Percentiles rank a stretch among this genome's conserved stretches.
Conservation (phyloP, 75 land plant genomes). For the Gnetum montanum region DNA sequence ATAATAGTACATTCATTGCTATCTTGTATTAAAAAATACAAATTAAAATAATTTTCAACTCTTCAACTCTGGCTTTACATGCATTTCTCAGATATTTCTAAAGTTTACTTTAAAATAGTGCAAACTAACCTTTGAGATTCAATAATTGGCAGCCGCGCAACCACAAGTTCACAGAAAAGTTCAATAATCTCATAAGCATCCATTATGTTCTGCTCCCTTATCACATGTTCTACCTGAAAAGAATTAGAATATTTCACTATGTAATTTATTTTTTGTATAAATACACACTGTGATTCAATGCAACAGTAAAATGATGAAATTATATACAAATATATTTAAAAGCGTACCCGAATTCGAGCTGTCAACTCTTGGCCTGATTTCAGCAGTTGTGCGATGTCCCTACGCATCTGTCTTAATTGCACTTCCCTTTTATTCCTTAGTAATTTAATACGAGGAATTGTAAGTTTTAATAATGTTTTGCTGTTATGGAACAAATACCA, state of each 20-base stretch:
- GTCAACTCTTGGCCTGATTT: slow-evolving; percentile 89
- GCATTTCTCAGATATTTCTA: too few species aligned
- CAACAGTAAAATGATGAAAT: not conserved
- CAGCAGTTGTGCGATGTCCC: slow-evolving; percentile 75
- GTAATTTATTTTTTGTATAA: too few species aligned
- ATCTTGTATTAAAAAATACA: too few species aligned
- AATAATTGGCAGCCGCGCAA: slow-evolving; percentile 73
- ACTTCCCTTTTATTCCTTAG: slow-evolving; percentile 75
- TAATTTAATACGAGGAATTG: slow-evolving; percentile 53
- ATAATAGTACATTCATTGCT: too few species aligned
- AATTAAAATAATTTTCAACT: too few species aligned
- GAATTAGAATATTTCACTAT: too few species aligned
- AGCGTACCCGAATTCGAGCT: slow-evolving; percentile 78
- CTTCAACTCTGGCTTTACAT: too few species aligned
- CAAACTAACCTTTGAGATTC: slow-evolving; percentile 78
- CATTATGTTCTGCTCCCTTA: slow-evolving; percentile 76
- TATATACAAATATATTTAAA: not conserved
- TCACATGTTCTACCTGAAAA: slow-evolving; percentile 77
- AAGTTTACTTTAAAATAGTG: too few species aligned
- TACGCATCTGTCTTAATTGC: slow-evolving; percentile 66
- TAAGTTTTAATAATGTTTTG: slow-evolving; percentile 6
- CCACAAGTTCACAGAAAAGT: slow-evolving; percentile 74
- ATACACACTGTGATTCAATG: too few species aligned
- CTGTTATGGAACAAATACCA: too few species aligned
- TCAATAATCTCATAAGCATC: slow-evolving; percentile 77